Conservation (phyloP, 192 early-diverging fungal species). For the Anaeromyces robustus region DNA sequence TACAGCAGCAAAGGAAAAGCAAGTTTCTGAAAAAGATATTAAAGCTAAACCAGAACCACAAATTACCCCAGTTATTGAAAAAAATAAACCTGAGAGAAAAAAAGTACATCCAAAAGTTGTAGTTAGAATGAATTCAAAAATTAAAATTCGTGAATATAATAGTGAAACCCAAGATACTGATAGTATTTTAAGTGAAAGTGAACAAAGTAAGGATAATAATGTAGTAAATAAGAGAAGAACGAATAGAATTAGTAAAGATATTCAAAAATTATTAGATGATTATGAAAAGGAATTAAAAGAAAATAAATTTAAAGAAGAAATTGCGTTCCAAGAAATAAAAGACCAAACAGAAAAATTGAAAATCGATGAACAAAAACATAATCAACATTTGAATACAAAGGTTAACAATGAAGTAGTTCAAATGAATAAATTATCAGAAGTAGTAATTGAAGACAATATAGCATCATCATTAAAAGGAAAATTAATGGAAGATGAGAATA, state of each 20-base stretch:
- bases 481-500: too few species aligned
- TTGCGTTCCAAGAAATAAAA: background rate
- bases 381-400: too few species aligned
- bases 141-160: background rate
- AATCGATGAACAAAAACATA: background rate
- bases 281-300: background rate
- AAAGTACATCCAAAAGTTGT: background rate
- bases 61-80: background rate
- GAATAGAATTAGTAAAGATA: background rate
- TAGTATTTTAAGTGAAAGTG: background rate
- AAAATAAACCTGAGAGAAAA: background rate
- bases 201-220: background rate
- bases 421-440: too few species aligned
- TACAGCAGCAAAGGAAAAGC: too few species aligned
- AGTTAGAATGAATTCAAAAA: background rate
- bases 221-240: background rate
- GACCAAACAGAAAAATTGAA: background rate
- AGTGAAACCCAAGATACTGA: background rate
- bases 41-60: background rate
- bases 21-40: background rate
- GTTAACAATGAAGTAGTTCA: too few species aligned
- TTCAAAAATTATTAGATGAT: background rate
- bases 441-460: too few species aligned
- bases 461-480: background rate
- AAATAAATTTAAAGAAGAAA: background rate